Base-by-base conservation (phyloP, 2,329 filamentous ascomycete species). In the Phoma sp. region DNA sequence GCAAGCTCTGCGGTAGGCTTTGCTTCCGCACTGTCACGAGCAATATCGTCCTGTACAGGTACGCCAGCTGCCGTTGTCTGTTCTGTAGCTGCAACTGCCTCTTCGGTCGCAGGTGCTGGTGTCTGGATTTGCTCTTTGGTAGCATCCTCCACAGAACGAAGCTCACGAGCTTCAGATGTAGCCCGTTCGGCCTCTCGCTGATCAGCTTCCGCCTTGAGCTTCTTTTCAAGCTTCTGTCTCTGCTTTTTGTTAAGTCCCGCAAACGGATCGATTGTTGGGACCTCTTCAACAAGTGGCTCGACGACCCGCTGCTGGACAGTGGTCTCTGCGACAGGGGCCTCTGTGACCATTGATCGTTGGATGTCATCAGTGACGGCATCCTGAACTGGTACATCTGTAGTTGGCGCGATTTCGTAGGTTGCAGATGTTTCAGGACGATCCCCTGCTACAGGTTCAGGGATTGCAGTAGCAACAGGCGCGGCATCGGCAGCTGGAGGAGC, bases 191-290 rank as follows among this genome's bases (percentile, higher is more conserved):
- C 48, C 12, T 47, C 49, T 35, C 52, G 43, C 25, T 49, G 24
- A 4, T 25, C 43, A 10, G 43, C 51, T 10, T 51, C 49, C 15
- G 41, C 51, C n/a, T 51, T 51, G 10, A 48, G 33, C 7, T 45
- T 78, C 61, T 60, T 56, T 40, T 68, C 57, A 8, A 70, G 57
- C 52, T 64, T 69, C 61, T 69, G 71, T 44, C 51, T 40, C 24
- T 50, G 40, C 17, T 36, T 50, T 45, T 55, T 55, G 31, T 22
- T 55, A 24, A 55, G 52, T 1, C 52, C 52, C 5, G 45, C 52
- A 24, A 55, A 55, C 19, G 40, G 52, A 10, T 55, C 40, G 21
- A 35, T 51, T 15, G 37, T 10, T 22, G 9, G 9, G 10, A 10
- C 4, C 3, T 35, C 33, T 9, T 17, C 33, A 17, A 10, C 33